Percentiles rank a stretch among this genome's conserved stretches.
Conservation (phyloP, 2,329 filamentous ascomycete genomes). For the Penicillium corylophilum region DNA sequence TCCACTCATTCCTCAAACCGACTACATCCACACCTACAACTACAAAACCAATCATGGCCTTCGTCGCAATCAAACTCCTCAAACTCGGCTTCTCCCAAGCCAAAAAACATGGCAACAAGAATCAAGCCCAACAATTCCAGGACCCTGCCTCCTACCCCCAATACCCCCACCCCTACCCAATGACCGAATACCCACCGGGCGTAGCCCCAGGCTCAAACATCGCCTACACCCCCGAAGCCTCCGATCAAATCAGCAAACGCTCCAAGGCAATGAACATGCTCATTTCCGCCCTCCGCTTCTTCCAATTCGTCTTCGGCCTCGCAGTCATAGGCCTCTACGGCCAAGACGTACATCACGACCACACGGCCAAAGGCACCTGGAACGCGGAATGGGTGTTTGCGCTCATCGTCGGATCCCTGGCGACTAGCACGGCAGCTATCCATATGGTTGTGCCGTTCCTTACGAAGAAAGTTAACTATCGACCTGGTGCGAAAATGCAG, state of each 20-base stretch:
- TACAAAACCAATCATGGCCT: slow-evolving; percentile 23
- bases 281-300: slow-evolving; percentile 60
- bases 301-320: slow-evolving; percentile 74
- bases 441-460: slow-evolving; percentile 64
- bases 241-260: slow-evolving; percentile 11
- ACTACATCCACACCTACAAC: not conserved
- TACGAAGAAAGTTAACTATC: slow-evolving; percentile 17
- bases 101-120: slow-evolving; percentile 33
- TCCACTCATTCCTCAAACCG: slow-evolving; percentile 1
- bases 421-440: slow-evolving; percentile 62
- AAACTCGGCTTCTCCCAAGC: slow-evolving; percentile 29
- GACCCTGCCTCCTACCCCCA: slow-evolving; percentile 8
- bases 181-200: slow-evolving; percentile 20
- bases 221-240: slow-evolving; percentile 7
- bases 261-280: slow-evolving; percentile 16
- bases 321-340: slow-evolving; percentile 78
- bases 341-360: slow-evolving; percentile 54
- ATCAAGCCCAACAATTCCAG: slow-evolving; percentile 20
- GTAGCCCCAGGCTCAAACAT: slow-evolving; percentile 18
- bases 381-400: slow-evolving; percentile 80
- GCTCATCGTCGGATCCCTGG: slow-evolving; percentile 65
- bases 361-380: slow-evolving; percentile 51
- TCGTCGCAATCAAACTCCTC: slow-evolving; percentile 30
- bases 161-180: slow-evolving; percentile 19
- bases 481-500: slow-evolving; percentile 31